Evolutionary conservation across 2,329 filamentous ascomycete species (phyloP).

Genomic region (Fusarium coffeatum): DNA sequence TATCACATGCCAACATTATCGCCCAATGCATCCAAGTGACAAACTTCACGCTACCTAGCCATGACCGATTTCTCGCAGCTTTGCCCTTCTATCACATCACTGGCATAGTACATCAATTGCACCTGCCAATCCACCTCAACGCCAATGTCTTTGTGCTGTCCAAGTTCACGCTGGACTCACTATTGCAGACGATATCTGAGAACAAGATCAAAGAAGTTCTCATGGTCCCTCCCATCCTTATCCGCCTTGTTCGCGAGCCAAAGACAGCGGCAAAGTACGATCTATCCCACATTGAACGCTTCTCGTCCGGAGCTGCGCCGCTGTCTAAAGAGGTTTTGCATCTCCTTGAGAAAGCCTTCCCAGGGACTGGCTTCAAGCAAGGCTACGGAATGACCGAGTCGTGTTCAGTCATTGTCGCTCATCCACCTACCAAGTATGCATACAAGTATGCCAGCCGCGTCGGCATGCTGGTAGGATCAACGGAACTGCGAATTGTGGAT

Average conservation of each 20-base stretch:
- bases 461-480: slow-evolving; percentile 57
- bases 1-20: slow-evolving; percentile 41
- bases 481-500: slow-evolving; percentile 78
- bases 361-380: slow-evolving; percentile 33
- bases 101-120: slow-evolving; percentile 6
- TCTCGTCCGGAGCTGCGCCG: slow-evolving; percentile 36
- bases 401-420: slow-evolving; percentile 77
- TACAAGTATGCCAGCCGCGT: slow-evolving; percentile 23
- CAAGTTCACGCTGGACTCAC: neutral
- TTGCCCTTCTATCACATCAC: slow-evolving; percentile 47
- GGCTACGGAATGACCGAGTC: slow-evolving; percentile 93
- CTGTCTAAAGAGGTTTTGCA: slow-evolving; percentile 17
- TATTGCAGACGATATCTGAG: neutral
- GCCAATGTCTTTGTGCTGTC: neutral
- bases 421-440: slow-evolving; percentile 74
- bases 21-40: slow-evolving; percentile 33
- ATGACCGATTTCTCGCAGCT: slow-evolving; percentile 29
- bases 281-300: slow-evolving; percentile 12
- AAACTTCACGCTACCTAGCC: slow-evolving; percentile 1
- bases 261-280: slow-evolving; percentile 19
- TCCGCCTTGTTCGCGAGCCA: neutral
- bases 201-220: neutral
- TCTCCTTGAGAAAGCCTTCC: slow-evolving; percentile 24
- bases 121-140: neutral
- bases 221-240: slow-evolving; percentile 3